Percentiles rank a stretch among this genome's conserved stretches.
phyloP scores from a whole-genome alignment of 192 early-diverging fungal genomes.

The Umbelopsis ramanniana region DNA sequence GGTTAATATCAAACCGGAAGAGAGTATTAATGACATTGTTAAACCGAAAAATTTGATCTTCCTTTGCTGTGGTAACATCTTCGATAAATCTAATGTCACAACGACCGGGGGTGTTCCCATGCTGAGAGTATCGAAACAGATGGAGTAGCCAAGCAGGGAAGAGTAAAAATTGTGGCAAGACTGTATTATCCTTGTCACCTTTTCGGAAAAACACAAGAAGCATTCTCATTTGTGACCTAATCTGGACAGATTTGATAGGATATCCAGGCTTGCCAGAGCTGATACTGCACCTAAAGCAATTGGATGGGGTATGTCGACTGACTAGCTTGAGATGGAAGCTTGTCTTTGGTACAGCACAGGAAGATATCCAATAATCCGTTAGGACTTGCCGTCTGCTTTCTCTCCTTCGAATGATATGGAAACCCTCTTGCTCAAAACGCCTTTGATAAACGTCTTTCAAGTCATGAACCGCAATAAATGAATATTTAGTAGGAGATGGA shows the following conservation, averaged over 20 bases:
- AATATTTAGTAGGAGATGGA: not conserved
- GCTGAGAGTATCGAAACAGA: conserved; percentile 34
- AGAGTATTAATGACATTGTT: conserved; percentile 41
- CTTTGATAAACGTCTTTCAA: conserved; percentile 22
- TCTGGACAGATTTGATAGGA: conserved; percentile 31
- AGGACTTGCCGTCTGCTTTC: conserved; percentile 20
- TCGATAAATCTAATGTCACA: conserved; percentile 34
- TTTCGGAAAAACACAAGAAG: conserved; percentile 34
- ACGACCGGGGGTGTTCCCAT: conserved; percentile 31
- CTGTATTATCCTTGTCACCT: conserved; percentile 22
- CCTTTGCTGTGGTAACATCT: conserved; percentile 35
- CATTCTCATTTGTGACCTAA: conserved; percentile 36
- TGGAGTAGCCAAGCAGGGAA: conserved; percentile 43
- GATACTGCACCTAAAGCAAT: conserved; percentile 35
- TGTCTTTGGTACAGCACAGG: not conserved
- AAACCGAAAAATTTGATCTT: conserved; percentile 38
- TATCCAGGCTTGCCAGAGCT: conserved; percentile 34
- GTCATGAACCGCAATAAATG: conserved; percentile 6
- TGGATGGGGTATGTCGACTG: conserved; percentile 30
- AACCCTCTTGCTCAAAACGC: conserved; percentile 18
- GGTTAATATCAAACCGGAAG: conserved; percentile 38
- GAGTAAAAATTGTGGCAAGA: conserved; percentile 38
- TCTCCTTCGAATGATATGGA: not conserved
- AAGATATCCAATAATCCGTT: not conserved
- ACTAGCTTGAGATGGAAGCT: conserved; percentile 35